Evolutionary conservation across 345 rosid species (phyloP), one percentile per base, ranked within the genome.

Genomic region (Angophora floribunda): DNA sequence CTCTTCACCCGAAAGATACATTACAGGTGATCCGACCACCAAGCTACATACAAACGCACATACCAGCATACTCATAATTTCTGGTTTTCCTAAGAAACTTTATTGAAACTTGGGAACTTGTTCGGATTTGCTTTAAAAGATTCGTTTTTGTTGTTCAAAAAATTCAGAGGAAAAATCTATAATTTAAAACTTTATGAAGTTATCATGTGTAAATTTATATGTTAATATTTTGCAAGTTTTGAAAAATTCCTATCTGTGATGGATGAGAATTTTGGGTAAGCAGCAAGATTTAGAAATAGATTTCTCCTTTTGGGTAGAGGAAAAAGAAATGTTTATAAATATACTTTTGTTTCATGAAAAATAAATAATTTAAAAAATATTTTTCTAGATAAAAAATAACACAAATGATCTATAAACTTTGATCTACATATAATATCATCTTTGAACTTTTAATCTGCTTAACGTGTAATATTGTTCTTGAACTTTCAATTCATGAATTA

Each of bases 291-390:
- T 9, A 19, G 11, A 1, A 41, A 24, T 1, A 9, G 2, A 9
- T 0, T 30, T 15, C 7, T 67, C 30, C 0, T 1, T 36, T 0
- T 36, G 47, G 2, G 47, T 47, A 22, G 1, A 10, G 63, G 28
- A 26, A 59, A 59, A 36, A 32, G 3, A 75, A 36, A 75, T 19
- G 24, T 10, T 41, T 41, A 75, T 19, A 59, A 24, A 24, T 2
- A 36, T 36, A 36, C 41, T 36, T 36, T 36, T 36, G 41, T 36
- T 36, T 36, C 4, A 4, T 36, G 41, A 36, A 36, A 36, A 36
- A 36, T 36, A 36, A 36, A 36, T 36, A 36, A 36, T 36, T 36
- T 36, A 36, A 36, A 36, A 36, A 36, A 36, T 36, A 36, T 36
- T 36, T 36, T 36, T 36, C 2, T 36, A 36, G 4, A 36, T 36